Conservation (phyloP, 2,329 filamentous ascomycete genomes). For the Alternaria gaisen region DNA sequence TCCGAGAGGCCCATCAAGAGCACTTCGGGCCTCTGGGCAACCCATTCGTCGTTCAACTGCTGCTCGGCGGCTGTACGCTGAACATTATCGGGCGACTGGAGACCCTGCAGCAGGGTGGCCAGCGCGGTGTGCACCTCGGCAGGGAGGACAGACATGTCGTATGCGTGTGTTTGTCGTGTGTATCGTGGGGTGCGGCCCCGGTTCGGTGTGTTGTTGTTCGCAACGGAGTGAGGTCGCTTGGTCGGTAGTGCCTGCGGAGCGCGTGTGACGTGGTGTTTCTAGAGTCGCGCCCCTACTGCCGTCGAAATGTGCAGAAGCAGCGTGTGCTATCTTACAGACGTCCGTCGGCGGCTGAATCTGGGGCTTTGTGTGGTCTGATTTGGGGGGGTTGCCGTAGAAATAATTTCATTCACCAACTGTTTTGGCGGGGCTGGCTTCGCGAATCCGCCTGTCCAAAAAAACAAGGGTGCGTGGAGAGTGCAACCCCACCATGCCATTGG, state of each 20-base stretch:
- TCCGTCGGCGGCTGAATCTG: slow-evolving; percentile 12
- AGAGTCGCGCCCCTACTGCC: slow-evolving; percentile 12
- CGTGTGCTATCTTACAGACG: background rate
- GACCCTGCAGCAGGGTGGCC: slow-evolving; percentile 82
- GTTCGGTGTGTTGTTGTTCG: slow-evolving; percentile 17
- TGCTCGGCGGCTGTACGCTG: slow-evolving; percentile 88
- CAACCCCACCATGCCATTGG: slow-evolving; percentile 19
- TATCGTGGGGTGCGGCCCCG: slow-evolving; percentile 31
- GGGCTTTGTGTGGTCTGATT: slow-evolving; percentile 9
- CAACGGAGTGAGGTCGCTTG: slow-evolving; percentile 12
- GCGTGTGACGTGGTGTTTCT: slow-evolving; percentile 17
- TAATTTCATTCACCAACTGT: slow-evolving; percentile 21
- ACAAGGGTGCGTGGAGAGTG: slow-evolving; percentile 17
- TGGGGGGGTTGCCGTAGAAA: slow-evolving; percentile 25
- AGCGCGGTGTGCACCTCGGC: slow-evolving; percentile 86
- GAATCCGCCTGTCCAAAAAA: slow-evolving; percentile 22
- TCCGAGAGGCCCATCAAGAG: slow-evolving; percentile 94
- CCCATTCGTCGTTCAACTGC: slow-evolving; percentile 91
- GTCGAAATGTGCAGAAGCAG: slow-evolving; percentile 7
- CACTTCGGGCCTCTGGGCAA: slow-evolving; percentile 79
- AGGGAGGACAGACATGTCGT: slow-evolving; percentile 82
- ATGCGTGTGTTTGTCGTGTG: slow-evolving; percentile 16
- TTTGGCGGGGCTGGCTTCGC: slow-evolving; percentile 28
- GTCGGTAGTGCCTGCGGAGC: slow-evolving; percentile 12
- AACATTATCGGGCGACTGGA: slow-evolving; percentile 89